phyloP scores from a whole-genome alignment of 768 basidiomycete species.

The Suillus subaureus region DNA sequence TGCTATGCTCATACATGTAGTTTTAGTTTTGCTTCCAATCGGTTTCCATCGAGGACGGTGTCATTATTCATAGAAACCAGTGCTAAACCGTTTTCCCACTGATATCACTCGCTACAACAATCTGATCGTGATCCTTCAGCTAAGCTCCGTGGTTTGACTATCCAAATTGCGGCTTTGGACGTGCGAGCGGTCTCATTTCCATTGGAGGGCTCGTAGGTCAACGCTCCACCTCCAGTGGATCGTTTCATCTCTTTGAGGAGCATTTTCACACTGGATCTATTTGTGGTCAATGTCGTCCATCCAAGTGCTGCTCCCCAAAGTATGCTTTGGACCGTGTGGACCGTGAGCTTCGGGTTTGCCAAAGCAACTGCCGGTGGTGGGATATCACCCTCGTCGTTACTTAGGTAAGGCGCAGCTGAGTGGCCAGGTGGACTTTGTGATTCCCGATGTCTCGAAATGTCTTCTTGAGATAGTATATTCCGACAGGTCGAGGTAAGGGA shows the following conservation, averaged over 20 bases:
- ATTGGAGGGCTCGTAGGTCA: constrained; percentile 1
- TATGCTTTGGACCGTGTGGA: constrained; percentile 78
- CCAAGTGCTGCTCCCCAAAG: constrained; percentile 65
- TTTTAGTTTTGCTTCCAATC: background rate
- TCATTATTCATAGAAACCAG: background rate
- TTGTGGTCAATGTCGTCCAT: constrained; percentile 90
- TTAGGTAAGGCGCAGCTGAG: constrained; percentile 2
- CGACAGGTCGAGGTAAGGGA: constrained; percentile 55
- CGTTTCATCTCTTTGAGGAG: constrained; percentile 68
- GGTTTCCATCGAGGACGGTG: background rate
- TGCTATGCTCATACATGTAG: background rate
- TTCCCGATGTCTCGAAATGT: constrained; percentile 1
- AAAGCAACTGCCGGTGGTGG: constrained; percentile 56
- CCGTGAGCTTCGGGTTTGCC: constrained; percentile 62
- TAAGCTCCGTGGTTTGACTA: constrained; percentile 79
- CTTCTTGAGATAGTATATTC: constrained; percentile 53
- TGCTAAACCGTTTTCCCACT: background rate
- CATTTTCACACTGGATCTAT: constrained; percentile 74
- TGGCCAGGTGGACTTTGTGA: background rate
- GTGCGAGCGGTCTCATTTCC: constrained; percentile 1
- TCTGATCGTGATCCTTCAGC: constrained; percentile 54
- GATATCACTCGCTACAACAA: background rate
- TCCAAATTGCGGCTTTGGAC: constrained; percentile 60
- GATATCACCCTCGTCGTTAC: constrained; percentile 39
- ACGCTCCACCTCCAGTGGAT: constrained; percentile 11